Base-by-base conservation (phyloP, 345 rosid species). In the Camelina neglecta region DNA sequence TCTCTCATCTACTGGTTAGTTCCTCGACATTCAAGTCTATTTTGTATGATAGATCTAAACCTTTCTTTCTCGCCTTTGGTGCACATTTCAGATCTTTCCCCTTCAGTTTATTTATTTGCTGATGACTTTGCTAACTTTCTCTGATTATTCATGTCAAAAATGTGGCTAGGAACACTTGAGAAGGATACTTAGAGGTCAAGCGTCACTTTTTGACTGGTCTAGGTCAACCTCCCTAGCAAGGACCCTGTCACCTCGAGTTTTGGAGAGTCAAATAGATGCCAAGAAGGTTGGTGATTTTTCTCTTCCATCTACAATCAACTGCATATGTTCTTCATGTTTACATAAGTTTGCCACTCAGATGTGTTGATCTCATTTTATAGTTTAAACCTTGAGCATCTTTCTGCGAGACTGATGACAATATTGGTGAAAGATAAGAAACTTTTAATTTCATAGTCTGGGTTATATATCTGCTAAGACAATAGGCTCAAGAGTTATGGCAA, bases 231-330 rank as follows among this genome's bases (percentile, higher is more conserved):
- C 97, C 15, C 75, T 95, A 75, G 97, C 99, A 71, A 90, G 97
- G 86, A 90, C 91, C 69, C 81, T 95, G 55, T 95, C 99, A 76
- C 99, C 99, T 75, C 89, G 97, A 60, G 96, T 95, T 82, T 71
- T 95, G 82, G 99, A 95, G 84, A 92, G 93, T 79, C 97, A 95
- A 84, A 86, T 92, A 42, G 99, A 95, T 85, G 93, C 97, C 75
- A 95, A 90, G 85, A 95, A 92, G 97, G 97, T 95, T 75, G 55
- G 81, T 65, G 4, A 39, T 41, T 60, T 49, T 60, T 58, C 42
- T 48, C 60, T 57, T 65, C 45, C 41, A 16, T 65, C 60, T 20
- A 77, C 48, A 7, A n/a, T 56, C 61, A 29, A 15, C 29, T 56
- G 60, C 67, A 16, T n/a, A 36, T 62, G 23, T 33, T 20, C 60